These are phyloP conservation scores for Piper betle DNA, from an alignment of 164 flowering plant species.

Conservation along the genomic window DNA sequence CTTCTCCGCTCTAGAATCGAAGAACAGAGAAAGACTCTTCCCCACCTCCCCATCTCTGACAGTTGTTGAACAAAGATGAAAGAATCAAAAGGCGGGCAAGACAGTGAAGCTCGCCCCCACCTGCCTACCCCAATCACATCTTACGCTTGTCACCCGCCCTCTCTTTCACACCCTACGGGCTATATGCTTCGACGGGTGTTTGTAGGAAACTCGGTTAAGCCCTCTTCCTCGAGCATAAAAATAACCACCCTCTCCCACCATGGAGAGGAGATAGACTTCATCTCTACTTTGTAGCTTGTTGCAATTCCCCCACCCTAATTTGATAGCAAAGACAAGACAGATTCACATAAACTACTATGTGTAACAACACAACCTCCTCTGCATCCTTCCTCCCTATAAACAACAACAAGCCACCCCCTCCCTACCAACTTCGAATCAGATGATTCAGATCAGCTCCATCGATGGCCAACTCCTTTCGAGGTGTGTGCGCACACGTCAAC, in stretches of 20 bases:
- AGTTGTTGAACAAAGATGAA: slow-evolving; percentile 2
- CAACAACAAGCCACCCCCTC: slow-evolving; percentile 23
- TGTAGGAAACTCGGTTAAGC: slow-evolving; percentile 2
- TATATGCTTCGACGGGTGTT: slow-evolving; percentile 21
- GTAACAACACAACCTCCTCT: slow-evolving; percentile 46
- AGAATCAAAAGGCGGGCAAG: slow-evolving; percentile 2
- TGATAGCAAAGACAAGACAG: too few species aligned
- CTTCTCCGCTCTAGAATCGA: background rate
- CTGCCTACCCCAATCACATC: slow-evolving; percentile 1
- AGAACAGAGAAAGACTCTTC: background rate
- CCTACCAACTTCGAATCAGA: slow-evolving; percentile 25
- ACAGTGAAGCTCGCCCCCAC: slow-evolving; percentile 1
- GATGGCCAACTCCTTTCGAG: slow-evolving; percentile 80
- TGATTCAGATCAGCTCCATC: slow-evolving; percentile 27
- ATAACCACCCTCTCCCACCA: slow-evolving; percentile 14
- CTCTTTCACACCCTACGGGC: too few species aligned
- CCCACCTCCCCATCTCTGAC: background rate
- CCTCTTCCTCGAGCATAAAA: slow-evolving; percentile 22
- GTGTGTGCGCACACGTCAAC: too few species aligned
- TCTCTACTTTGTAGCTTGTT: too few species aligned
- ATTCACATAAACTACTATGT: too few species aligned
- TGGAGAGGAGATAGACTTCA: too few species aligned
- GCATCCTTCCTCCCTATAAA: slow-evolving; percentile 28
- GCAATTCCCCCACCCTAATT: too few species aligned
- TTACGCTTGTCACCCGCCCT: slow-evolving; percentile 2